These are phyloP conservation scores for Ceratocystis destructans DNA, from an alignment of 2,329 filamentous ascomycete genomes.

Conservation along the genomic window DNA sequence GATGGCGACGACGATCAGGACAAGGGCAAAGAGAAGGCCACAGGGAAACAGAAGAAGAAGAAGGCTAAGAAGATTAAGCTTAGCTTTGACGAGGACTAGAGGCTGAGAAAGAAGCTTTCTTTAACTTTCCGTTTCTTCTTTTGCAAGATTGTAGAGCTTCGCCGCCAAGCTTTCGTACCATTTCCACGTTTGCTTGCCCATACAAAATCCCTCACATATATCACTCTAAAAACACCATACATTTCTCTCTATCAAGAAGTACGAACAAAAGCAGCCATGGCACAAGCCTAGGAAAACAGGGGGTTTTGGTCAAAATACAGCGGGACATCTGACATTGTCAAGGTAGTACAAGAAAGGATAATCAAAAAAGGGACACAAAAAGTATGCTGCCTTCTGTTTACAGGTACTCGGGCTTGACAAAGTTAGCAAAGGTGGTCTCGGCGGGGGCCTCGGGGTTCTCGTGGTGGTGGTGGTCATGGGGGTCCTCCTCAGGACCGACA, in stretches of 20 bases:
- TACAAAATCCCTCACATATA: background rate
- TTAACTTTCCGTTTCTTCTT: too few species aligned
- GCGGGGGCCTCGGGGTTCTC: conserved; percentile 56
- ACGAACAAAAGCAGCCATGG: conserved; percentile 3
- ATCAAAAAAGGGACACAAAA: background rate
- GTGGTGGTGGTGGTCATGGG: conserved; percentile 45
- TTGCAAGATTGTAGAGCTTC: too few species aligned
- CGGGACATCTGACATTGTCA: conserved; percentile 7
- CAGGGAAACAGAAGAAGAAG: conserved; percentile 32
- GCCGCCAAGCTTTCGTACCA: background rate
- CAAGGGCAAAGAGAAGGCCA: conserved; percentile 9
- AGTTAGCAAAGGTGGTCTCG: conserved; percentile 89
- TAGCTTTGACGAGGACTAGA: conserved; percentile 50
- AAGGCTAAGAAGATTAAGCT: conserved; percentile 52
- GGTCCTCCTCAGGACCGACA: conserved; percentile 66
- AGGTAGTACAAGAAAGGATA: conserved; percentile 5
- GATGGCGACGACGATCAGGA: conserved; percentile 21
- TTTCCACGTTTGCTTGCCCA: background rate
- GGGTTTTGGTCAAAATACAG: conserved; percentile 12
- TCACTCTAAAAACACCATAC: conserved; percentile 8
- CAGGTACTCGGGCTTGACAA: conserved; percentile 86
- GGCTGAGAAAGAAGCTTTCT: background rate
- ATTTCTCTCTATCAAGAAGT: conserved; percentile 6
- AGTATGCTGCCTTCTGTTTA: conserved; percentile 33
- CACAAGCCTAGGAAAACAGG: background rate